A percentile compares a stretch with the other conserved stretches of the same genome.
phyloP scores from a whole-genome alignment of 495 filamentous ascomycete species.

The Schizothecium vesticola region DNA sequence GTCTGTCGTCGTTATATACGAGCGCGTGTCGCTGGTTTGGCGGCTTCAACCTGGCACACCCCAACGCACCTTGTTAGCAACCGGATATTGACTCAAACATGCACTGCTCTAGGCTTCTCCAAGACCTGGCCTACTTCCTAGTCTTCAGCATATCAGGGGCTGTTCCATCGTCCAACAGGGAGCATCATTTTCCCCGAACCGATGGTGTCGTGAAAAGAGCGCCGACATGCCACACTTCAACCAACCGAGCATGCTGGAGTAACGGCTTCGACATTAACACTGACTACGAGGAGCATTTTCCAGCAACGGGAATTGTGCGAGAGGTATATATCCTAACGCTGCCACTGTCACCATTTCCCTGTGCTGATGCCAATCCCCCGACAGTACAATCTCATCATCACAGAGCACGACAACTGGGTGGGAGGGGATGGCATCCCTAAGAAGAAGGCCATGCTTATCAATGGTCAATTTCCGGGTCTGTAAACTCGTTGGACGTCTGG shows the following conservation, averaged over 20 bases:
- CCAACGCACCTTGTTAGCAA: too few species aligned
- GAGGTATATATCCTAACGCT: not conserved
- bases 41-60: too few species aligned
- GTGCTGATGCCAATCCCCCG: not conserved
- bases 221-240: constrained; percentile 8
- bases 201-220: not conserved
- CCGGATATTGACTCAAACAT: too few species aligned
- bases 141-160: not conserved
- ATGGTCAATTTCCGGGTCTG: constrained; percentile 3
- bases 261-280: constrained; percentile 7
- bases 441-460: constrained; percentile 11
- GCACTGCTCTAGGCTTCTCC: not conserved
- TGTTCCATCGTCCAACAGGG: not conserved
- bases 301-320: constrained; percentile 2
- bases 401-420: constrained; percentile 10
- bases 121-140: not conserved
- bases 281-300: constrained; percentile 2
- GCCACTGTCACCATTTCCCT: not conserved
- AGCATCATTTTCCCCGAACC: not conserved
- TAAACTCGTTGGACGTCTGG: not conserved
- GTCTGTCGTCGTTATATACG: too few species aligned
- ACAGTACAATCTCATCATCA: constrained; percentile 5
- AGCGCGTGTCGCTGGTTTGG: too few species aligned
- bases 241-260: constrained; percentile 9
- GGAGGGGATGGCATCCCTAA: constrained; percentile 5